Evolutionary conservation across 352 stramenopile genomes (phyloP), one percentile per base, ranked within the genome.

Genomic region (Pythium aquatile): DNA sequence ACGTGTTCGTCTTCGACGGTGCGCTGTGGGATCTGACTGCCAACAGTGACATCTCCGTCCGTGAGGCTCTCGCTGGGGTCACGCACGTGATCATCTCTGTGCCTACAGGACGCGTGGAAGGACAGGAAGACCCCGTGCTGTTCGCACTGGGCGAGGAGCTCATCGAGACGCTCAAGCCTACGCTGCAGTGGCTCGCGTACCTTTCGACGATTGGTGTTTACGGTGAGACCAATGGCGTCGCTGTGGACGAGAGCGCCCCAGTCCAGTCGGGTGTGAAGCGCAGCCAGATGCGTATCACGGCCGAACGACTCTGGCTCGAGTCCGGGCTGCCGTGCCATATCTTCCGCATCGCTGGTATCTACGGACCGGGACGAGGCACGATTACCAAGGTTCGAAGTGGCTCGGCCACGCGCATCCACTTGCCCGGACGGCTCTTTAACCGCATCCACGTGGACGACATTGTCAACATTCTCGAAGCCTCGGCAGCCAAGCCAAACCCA

Each of bases 181-280:
- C 75, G 55, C 65, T 96, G n/a, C 61, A 78, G 29, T 98, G 91
- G 91, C 68, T 96, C 49, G 92, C 75, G 13, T 98, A 98, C 68
- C 70, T 97, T 47, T 98, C 92, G 33, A 97, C 90, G 28, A 97
- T 96, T 57, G 87, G 88, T n/a, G 92, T 98, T n/a, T 98, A 98
- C 65, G 92, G 92, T 14, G 87, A 98, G 70, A 94, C 84, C 14
- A 59, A 93, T 49, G 92, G 91, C 33, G 69, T 80, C 3, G 87
- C 75, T 40, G 90, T 97, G 42, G 83, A 96, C 16, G 92, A 98
- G 72, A 77, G 68, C 4, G 80, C 85, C n/a, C 79, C 86, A 1
- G 78, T 94, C 26, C 59, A 74, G n/a, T 93, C 90, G 6, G 63
- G 62, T 0, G 79, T 93, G 14, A 68, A 63, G 29, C 74, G 90